These are phyloP conservation scores for Phytophthora boehmeriae DNA, from an alignment of 352 stramenopile species.

Conservation along the genomic window DNA sequence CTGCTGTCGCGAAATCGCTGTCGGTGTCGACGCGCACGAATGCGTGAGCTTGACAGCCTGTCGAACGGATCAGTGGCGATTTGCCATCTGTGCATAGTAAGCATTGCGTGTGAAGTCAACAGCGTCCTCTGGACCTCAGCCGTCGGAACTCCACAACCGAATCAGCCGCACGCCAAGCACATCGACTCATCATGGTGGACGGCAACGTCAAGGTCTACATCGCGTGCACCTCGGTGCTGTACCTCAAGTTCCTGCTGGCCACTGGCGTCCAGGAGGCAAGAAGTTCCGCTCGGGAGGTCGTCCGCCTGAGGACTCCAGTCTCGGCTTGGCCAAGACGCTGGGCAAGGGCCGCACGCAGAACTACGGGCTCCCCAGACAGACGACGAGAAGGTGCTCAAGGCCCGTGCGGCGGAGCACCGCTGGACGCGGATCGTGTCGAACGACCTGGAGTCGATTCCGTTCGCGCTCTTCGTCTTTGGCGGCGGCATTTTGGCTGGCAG, in stretches of 20 bases:
- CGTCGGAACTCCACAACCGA: slow-evolving; percentile 19
- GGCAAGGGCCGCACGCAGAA: slow-evolving; percentile 28
- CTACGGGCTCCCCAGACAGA: slow-evolving; percentile 38
- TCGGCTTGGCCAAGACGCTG: slow-evolving; percentile 27
- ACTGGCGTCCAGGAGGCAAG: slow-evolving; percentile 37
- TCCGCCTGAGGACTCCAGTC: slow-evolving; percentile 38
- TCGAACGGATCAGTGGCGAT: slow-evolving; percentile 17
- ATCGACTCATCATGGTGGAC: slow-evolving; percentile 20
- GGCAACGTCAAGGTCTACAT: slow-evolving; percentile 42
- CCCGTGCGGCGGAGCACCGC: slow-evolving; percentile 33
- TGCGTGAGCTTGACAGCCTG: not conserved
- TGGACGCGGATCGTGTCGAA: slow-evolving; percentile 56
- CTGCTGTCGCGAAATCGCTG: too few species aligned
- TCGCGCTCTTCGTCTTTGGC: slow-evolving; percentile 52
- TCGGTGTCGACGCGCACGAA: not conserved
- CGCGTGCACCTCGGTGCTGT: slow-evolving; percentile 38
- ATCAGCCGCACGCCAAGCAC: not conserved
- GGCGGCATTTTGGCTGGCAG: slow-evolving; percentile 39
- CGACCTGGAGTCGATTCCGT: slow-evolving; percentile 60
- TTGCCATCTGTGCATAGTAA: slow-evolving; percentile 16
- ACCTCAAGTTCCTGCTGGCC: slow-evolving; percentile 23
- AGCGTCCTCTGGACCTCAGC: slow-evolving; percentile 3
- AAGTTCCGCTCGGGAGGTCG: slow-evolving; percentile 41
- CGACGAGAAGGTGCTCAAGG: slow-evolving; percentile 34
- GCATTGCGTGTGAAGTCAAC: slow-evolving; percentile 7